These are phyloP conservation scores for Microstroma glucosiphilum DNA, from an alignment of 1,284 basidiomycete genomes.

Conservation along the genomic window DNA sequence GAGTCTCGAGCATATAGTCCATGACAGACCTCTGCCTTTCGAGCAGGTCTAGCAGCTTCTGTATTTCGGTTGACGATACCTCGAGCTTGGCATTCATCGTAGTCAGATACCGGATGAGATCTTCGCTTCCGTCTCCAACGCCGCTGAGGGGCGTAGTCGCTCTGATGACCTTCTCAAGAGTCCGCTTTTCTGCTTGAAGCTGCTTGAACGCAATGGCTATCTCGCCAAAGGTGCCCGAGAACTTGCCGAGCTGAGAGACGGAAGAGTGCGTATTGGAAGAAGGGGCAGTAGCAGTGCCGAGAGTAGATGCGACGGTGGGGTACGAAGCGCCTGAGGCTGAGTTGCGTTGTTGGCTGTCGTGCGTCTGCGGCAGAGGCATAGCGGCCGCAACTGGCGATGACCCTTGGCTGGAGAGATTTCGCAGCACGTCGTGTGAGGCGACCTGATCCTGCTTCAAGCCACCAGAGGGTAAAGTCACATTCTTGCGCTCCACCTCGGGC, in stretches of 20 bases:
- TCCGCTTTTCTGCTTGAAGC: constrained; percentile 35
- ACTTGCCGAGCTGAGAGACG: constrained; percentile 15
- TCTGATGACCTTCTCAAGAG: constrained; percentile 36
- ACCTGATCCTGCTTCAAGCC: no score
- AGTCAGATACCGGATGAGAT: constrained; percentile 25
- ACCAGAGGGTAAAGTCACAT: no score
- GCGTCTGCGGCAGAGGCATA: no score
- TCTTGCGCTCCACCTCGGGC: no score
- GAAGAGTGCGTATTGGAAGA: no score
- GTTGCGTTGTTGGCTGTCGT: no score
- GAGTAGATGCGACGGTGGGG: no score
- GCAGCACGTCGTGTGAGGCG: no score
- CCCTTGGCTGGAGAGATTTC: no score
- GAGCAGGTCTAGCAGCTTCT: constrained; percentile 35
- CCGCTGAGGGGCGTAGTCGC: constrained; percentile 35
- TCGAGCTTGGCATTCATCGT: constrained; percentile 30
- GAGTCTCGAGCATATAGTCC: constrained; percentile 42
- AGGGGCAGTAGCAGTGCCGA: no score
- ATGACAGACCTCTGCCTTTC: constrained; percentile 42
- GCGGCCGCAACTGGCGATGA: no score
- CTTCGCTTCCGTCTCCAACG: constrained; percentile 23
- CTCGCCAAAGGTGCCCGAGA: constrained; percentile 35
- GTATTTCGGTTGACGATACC: constrained; percentile 27
- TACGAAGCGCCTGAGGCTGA: no score
- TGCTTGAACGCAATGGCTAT: constrained; percentile 36